Evolutionary conservation across 2,329 filamentous ascomycete species (phyloP), one percentile per base, ranked within the genome.

Genomic region (Monosporascus sp.): DNA sequence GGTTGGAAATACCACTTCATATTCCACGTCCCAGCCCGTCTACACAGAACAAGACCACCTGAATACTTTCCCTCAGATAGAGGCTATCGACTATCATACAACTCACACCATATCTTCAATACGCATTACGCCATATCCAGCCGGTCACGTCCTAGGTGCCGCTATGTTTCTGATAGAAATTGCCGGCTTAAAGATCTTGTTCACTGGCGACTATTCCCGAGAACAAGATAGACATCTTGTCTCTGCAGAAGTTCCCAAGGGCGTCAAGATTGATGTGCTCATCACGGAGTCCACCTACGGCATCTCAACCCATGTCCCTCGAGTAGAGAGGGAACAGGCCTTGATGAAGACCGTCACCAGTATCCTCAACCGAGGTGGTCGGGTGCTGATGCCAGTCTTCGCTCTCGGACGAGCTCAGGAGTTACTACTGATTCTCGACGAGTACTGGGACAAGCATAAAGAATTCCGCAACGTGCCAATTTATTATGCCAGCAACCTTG

Each of bases 161-260:
- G 94, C 94, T 64, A 99, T 99, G 94, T 99, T 96, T 62, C 81
- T 97, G 36, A 90, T 99, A 62, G 93, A 97, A 67, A 99, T 99
- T 65, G 94, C 93, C 4, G 94, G 93, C 0, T 82, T 99, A 55
- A 97, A 96, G 65, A 93, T 97, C 54, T 85, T 99, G 63, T 99
- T 99, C 72, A 99, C 94, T 0, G 94, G 94, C 48, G 94, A 99
- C 72, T 99, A 99, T 74, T 97, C 91, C 5, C 82, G 94, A 55
- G 94, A 99, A 70, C 89, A 96, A 58, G 94, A 99, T 72, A 82
- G 94, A 35, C 94, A 99, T 82, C 76, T 99, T 50, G 91, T 99
- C 50, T 96, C 94, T 0, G 94, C 94, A 15, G 86, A 93, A 60
- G 90, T 97, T 0, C 94, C 94, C 3, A 85, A 85, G 58, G 89